Percentiles rank a stretch among this genome's conserved stretches.
These are phyloP conservation scores for Antrodiella citrinella DNA, from an alignment of 768 basidiomycete species.

Conservation along the genomic window DNA sequence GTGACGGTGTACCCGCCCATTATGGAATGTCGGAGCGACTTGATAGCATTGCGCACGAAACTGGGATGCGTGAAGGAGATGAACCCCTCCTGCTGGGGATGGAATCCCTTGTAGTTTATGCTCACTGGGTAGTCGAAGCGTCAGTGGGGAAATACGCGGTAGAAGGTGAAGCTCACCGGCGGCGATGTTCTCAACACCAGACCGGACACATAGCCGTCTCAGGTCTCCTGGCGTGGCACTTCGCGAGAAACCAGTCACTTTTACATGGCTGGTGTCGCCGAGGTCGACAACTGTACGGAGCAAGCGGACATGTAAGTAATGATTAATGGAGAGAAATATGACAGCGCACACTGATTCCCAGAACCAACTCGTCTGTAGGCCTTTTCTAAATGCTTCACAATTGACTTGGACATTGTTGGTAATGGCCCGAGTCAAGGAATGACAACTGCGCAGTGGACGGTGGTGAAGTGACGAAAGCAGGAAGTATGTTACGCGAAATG, in stretches of 20 bases:
- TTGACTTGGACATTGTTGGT: no score
- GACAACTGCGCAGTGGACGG: no score
- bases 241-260: constrained; percentile 40
- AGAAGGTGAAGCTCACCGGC: constrained; percentile 15
- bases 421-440: no score
- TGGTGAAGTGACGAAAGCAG: no score
- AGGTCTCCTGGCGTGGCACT: constrained; percentile 52
- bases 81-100: constrained; percentile 50
- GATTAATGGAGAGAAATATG: no score
- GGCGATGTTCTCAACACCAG: constrained; percentile 19
- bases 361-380: no score
- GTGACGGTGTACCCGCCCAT: constrained; percentile 38
- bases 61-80: constrained; percentile 45
- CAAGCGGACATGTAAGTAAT: no score
- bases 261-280: constrained; percentile 30
- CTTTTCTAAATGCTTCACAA: no score
- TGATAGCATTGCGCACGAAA: constrained; percentile 32
- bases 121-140: constrained; percentile 32
- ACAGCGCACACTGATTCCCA: no score
- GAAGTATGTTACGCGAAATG: no score
- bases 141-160: not conserved
- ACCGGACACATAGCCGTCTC: constrained; percentile 27
- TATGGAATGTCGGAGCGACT: constrained; percentile 33
- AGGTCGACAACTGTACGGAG: no score
- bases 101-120: constrained; percentile 52